Base-by-base conservation (phyloP, 441 rosid species). In the Dalechampia spathulata region DNA sequence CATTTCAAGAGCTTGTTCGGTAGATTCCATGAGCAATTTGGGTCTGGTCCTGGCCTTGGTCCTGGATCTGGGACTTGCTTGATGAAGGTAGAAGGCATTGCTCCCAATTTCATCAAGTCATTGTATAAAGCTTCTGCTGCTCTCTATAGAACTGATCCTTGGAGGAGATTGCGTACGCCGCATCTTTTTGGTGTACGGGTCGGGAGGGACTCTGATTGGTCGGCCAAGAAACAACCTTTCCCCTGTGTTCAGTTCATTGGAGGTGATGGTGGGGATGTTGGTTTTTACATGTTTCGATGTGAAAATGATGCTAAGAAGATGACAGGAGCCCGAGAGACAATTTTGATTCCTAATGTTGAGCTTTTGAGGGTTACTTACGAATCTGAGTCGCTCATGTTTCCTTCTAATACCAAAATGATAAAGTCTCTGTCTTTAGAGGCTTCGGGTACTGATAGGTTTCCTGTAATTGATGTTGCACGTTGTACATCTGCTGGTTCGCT, bases 1-100 rank as follows among this genome's bases (percentile, higher is more conserved):
- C 86, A 83, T 76, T 79, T 83, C 76, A 81, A 86, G 80, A 79
- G 63, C 45, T 61, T 83, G 45, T 79, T 81, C 59, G 83, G 59
- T 73, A 81, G 94, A 69, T 73, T 79, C 64, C 78, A 81, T 28
- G 84, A 83, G 56, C 94, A 83, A 51, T 83, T 86, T 56, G 86
- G 94, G 10, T 75, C 90, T 60, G 90, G 94, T 72, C 84, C 86
- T 0, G 90, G 90, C 30, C 90, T 83, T 20, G 90, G 90, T 63
- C 85, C 90, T n/a, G 93, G 93, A 67, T 85, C 90, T 5, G 87
- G 85, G 39, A 62, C 78, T 13, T 75, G 82, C 51, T 59, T 85
- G 30, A 77, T 77, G 85, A 81, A 74, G 49, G 76, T 81, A 8
- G 87, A 79, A 38, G 87, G 81, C 57, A 70, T 80, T 66, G 54